A percentile compares a stretch with the other conserved stretches of the same genome.
phyloP scores from a whole-genome alignment of 345 rosid species.

The Hypericum androsaemum region DNA sequence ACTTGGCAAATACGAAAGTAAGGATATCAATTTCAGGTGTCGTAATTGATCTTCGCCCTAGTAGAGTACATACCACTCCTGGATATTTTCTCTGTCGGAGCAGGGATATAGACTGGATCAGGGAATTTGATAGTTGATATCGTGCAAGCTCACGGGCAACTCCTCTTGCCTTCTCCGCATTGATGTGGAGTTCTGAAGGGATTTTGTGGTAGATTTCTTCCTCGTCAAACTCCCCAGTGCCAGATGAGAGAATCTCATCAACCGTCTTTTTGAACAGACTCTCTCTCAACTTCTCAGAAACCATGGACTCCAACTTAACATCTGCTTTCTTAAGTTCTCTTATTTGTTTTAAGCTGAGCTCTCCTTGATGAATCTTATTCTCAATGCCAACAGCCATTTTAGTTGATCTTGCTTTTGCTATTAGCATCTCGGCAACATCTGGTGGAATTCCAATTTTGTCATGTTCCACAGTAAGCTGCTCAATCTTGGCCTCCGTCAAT shows the following conservation, averaged over 20 bases:
- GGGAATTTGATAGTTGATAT: constrained; percentile 54
- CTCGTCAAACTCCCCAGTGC: constrained; percentile 92
- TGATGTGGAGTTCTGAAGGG: constrained; percentile 66
- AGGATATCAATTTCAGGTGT: too few species aligned
- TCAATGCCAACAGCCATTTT: constrained; percentile 90
- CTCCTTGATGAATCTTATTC: constrained; percentile 73
- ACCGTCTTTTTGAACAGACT: constrained; percentile 80
- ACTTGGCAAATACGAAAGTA: too few species aligned
- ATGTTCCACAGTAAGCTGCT: constrained; percentile 74
- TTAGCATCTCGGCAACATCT: constrained; percentile 72
- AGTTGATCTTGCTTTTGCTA: constrained; percentile 70
- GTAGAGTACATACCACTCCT: constrained; percentile 46
- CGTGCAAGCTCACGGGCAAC: constrained; percentile 40
- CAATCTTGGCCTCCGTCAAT: constrained; percentile 72
- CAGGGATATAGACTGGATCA: constrained; percentile 70
- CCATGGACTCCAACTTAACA: constrained; percentile 72
- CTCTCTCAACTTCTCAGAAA: constrained; percentile 61
- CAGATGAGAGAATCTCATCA: constrained; percentile 87
- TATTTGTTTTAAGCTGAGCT: constrained; percentile 73
- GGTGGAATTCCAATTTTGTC: constrained; percentile 84
- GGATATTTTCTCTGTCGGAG: constrained; percentile 69
- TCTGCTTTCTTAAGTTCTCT: constrained; percentile 84
- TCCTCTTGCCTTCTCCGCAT: constrained; percentile 55
- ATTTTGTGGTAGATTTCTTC: constrained; percentile 77
- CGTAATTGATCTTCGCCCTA: too few species aligned